These are phyloP conservation scores for Erigeron canadensis DNA, from an alignment of 129 eudicot genomes.

Conservation along the genomic window DNA sequence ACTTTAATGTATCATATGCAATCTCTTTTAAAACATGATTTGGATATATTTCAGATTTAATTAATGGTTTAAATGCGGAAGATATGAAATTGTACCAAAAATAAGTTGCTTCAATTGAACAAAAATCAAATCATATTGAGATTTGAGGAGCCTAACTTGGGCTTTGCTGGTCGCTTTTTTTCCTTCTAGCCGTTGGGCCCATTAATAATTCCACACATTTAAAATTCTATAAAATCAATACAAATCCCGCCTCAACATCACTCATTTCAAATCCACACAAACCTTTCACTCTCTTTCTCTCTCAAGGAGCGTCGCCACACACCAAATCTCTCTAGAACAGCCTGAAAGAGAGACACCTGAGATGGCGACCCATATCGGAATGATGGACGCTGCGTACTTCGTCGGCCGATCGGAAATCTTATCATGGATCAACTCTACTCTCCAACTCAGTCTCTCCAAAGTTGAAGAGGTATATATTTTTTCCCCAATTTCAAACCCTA, in stretches of 20 bases:
- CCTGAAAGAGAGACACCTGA: constrained; percentile 21
- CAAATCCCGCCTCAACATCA: constrained; percentile 46
- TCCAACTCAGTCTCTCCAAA: constrained; percentile 81
- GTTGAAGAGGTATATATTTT: constrained; percentile 74
- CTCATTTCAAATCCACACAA: constrained; percentile 35
- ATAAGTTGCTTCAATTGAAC: background rate
- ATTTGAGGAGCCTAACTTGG: background rate
- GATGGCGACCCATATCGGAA: constrained; percentile 94
- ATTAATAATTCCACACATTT: background rate
- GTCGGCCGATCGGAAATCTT: constrained; percentile 94
- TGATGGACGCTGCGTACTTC: constrained; percentile 91
- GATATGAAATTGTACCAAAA: no score
- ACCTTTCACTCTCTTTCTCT: constrained; percentile 19
- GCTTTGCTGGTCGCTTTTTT: background rate
- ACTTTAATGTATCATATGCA: no score
- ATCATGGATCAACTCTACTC: constrained; percentile 88
- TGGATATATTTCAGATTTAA: no score
- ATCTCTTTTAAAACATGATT: no score
- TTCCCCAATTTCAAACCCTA: constrained; percentile 29
- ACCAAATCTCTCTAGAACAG: constrained; percentile 34
- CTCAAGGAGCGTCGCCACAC: constrained; percentile 24
- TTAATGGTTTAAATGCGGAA: no score
- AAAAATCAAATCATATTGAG: no score
- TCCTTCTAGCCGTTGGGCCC: constrained; percentile 32
- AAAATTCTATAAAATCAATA: constrained; percentile 21